Base-by-base conservation (phyloP, 768 basidiomycete species). In the Naganishia onofrii region DNA sequence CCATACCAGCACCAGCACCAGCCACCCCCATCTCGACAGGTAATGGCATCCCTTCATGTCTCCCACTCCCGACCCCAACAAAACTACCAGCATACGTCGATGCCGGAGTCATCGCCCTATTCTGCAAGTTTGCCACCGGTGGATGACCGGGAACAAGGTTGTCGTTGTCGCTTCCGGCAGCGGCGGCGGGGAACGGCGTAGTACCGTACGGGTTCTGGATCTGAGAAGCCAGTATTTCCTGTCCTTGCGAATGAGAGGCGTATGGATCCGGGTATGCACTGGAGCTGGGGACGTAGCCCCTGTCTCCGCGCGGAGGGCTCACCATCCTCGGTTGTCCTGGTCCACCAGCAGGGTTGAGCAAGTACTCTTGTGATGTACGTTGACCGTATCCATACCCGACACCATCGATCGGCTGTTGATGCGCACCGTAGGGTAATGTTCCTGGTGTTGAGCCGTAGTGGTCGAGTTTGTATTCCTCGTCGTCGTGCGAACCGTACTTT, bases 371-470 rank as follows among this genome's bases (percentile, higher is more conserved):
- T 7, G 48, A 51, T 13, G 48, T 51, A 21, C 60, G 60, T 21
- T 63, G 60, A 15, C 60, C 60, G 42, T 63, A 63, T 42, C 60
- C 60, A 26, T 63, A 63, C 8, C 60, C 60, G 23, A 63, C 60
- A 26, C 60, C 60, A 44, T 63, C 60, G 42, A 63, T 42, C n/a
- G 23, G 23, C 42, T 34, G 34, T 42, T 63, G 34, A 12, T 36
- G 38, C 19, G 36, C 9, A 15, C 34, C 34, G 19, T 58, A 28
- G 9, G 36, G 60, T n/a, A 21, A 10, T 15, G 32, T 0, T 9
- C 29, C 57, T 10, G 57, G 38, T 51, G 3, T 4, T 4, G 48
- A 51, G 48, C 48, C 48, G 48, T 51, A 51, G 21, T 51, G 48
- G 36, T 44, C 38, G 8, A 34, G 4, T 26, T 63, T 26, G 60